A percentile compares a stretch with the other conserved stretches of the same genome.
Conservation (phyloP, 2,329 filamentous ascomycete genomes). For the Proliferodiscus dingleyae region DNA sequence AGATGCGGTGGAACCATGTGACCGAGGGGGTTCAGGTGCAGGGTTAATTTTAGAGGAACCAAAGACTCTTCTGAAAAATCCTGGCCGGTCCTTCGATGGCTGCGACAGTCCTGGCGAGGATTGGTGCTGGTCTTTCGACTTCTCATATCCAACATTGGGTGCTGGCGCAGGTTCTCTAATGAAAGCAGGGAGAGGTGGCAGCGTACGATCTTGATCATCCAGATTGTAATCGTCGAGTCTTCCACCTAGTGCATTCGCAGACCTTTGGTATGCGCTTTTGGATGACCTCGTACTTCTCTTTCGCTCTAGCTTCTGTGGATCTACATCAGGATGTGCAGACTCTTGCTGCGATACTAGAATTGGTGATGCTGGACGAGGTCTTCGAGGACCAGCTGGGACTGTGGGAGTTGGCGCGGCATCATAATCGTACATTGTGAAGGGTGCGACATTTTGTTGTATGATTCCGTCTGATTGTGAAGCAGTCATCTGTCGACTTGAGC, state of each 20-base stretch:
- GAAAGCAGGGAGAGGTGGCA: slow-evolving; percentile 32
- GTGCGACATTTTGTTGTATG: slow-evolving; percentile 26
- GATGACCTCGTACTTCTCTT: slow-evolving; percentile 56
- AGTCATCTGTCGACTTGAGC: slow-evolving; percentile 37
- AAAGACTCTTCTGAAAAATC: slow-evolving; percentile 93
- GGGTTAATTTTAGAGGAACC: slow-evolving; percentile 55
- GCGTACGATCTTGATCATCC: slow-evolving; percentile 23
- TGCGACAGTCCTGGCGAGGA: slow-evolving; percentile 34
- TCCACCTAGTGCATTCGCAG: slow-evolving; percentile 31
- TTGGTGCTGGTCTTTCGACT: slow-evolving; percentile 36
- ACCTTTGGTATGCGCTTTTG: slow-evolving; percentile 38
- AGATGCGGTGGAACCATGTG: slow-evolving; percentile 33
- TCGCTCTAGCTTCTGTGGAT: slow-evolving; percentile 42
- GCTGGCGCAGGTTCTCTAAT: slow-evolving; percentile 47
- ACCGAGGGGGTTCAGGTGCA: slow-evolving; percentile 30
- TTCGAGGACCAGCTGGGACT: slow-evolving; percentile 72
- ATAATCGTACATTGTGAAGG: slow-evolving; percentile 45
- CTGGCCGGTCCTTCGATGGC: slow-evolving; percentile 63
- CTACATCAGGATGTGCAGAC: slow-evolving; percentile 14
- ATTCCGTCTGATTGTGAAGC: slow-evolving; percentile 25
- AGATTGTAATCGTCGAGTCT: slow-evolving; percentile 32
- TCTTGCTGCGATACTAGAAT: slow-evolving; percentile 28
- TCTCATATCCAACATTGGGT: slow-evolving; percentile 47
- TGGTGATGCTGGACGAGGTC: slow-evolving; percentile 38
- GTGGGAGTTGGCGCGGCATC: slow-evolving; percentile 84